phyloP scores from a whole-genome alignment of 2,329 filamentous ascomycete species.

The Penicillium glabrum region DNA sequence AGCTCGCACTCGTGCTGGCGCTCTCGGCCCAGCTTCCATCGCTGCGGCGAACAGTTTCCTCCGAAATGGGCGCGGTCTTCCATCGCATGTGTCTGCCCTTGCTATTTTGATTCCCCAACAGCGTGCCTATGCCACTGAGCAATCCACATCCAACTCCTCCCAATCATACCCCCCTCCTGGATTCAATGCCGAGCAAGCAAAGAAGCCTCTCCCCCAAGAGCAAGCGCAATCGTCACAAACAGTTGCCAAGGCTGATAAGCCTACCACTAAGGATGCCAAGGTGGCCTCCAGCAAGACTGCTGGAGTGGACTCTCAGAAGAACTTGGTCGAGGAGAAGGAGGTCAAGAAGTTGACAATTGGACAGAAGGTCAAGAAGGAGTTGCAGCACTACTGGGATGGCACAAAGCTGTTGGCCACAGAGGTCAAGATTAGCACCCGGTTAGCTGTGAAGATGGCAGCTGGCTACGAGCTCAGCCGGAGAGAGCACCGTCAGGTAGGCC shows the following conservation, averaged over 20 bases:
- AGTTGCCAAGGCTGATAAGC: slow-evolving; percentile 4
- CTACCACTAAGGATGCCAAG: slow-evolving; percentile 48
- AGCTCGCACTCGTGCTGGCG: slow-evolving; percentile 35
- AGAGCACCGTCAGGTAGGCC: slow-evolving; percentile 75
- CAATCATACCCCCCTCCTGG: slow-evolving; percentile 75
- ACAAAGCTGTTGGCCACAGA: slow-evolving; percentile 92
- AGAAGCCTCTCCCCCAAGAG: slow-evolving; percentile 73
- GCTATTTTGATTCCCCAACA: slow-evolving; percentile 57
- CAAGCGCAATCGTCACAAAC: slow-evolving; percentile 26
- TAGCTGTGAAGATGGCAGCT: slow-evolving; percentile 95
- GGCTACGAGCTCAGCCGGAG: slow-evolving; percentile 94
- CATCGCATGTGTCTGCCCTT: slow-evolving; percentile 55
- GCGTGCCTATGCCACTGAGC: slow-evolving; percentile 57
- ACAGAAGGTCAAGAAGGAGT: slow-evolving; percentile 94
- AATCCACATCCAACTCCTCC: slow-evolving; percentile 47
- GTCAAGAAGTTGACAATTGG: slow-evolving; percentile 83
- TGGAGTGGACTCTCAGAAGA: slow-evolving; percentile 51
- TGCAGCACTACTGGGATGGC: slow-evolving; percentile 95
- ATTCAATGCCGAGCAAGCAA: slow-evolving; percentile 86
- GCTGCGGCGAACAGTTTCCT: slow-evolving; percentile 34
- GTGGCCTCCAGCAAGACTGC: slow-evolving; percentile 60
- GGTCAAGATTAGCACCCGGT: slow-evolving; percentile 84
- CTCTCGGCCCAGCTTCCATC: slow-evolving; percentile 27
- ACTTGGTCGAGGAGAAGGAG: slow-evolving; percentile 63
- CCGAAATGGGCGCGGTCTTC: slow-evolving; percentile 40